A percentile compares a stretch with the other conserved stretches of the same genome.
phyloP scores from a whole-genome alignment of 208 protist genomes.

The Histomonas meleagridis region DNA sequence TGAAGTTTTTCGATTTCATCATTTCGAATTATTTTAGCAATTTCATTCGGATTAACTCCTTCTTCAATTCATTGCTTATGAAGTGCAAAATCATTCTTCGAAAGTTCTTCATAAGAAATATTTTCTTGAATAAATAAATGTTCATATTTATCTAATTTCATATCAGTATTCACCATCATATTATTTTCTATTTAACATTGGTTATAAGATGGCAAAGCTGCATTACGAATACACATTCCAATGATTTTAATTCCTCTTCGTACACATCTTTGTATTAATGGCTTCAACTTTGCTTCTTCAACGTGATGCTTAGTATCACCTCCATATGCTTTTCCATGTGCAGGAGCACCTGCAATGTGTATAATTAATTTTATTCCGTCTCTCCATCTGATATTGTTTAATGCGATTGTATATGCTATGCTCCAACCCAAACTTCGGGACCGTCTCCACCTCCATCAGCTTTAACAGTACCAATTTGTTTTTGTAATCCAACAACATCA shows the following conservation, averaged over 20 bases:
- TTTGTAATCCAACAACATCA: neutral
- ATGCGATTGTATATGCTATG: neutral
- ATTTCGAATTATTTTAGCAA: too few relatives aligned
- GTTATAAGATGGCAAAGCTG: too few relatives aligned
- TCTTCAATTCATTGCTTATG: too few relatives aligned
- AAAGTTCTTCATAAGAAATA: too few relatives aligned
- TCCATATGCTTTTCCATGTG: neutral
- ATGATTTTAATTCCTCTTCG: neutral
- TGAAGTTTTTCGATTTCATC: too few relatives aligned
- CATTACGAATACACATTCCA: too few relatives aligned
- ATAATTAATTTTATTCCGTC: neutral
- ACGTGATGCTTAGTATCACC: neutral
- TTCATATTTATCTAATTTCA: too few relatives aligned
- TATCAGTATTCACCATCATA: too few relatives aligned
- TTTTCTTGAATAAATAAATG: too few relatives aligned
- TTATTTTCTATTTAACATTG: too few relatives aligned
- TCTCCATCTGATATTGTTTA: neutral
- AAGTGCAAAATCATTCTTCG: too few relatives aligned
- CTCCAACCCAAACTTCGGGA: slow-evolving; percentile 4
- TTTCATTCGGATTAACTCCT: too few relatives aligned
- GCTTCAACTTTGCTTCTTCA: neutral
- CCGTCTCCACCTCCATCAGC: neutral
- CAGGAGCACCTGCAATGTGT: neutral
- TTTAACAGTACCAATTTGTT: neutral
- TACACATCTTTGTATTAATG: neutral